These are phyloP conservation scores for Fusarium dimerum DNA, from an alignment of 2,329 filamentous ascomycete species.

Conservation along the genomic window DNA sequence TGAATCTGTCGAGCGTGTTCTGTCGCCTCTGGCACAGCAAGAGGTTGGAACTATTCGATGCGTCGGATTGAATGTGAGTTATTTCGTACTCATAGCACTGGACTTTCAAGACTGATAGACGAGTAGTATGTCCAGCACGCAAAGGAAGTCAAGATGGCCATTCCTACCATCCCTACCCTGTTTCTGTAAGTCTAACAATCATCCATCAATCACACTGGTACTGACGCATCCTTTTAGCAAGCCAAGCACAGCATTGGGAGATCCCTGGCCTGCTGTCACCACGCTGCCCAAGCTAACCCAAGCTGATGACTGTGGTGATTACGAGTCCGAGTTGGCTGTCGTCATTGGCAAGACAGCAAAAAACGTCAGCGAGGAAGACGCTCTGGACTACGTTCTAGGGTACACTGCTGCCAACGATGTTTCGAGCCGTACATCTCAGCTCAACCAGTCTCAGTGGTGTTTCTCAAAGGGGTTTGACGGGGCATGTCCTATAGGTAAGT, in stretches of 20 bases:
- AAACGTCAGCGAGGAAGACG: slow-evolving; percentile 57
- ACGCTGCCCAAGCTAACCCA: slow-evolving; percentile 52
- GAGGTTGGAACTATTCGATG: slow-evolving; percentile 57
- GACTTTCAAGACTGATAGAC: neutral
- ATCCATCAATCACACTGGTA: neutral
- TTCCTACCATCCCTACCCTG: slow-evolving; percentile 56
- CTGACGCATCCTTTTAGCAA: slow-evolving; percentile 36
- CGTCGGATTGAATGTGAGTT: slow-evolving; percentile 54
- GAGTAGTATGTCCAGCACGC: slow-evolving; percentile 36
- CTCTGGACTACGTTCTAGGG: slow-evolving; percentile 60
- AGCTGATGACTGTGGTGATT: slow-evolving; percentile 55
- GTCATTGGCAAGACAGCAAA: slow-evolving; percentile 50
- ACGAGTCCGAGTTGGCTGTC: slow-evolving; percentile 59
- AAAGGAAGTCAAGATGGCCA: slow-evolving; percentile 50
- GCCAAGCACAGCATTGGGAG: slow-evolving; percentile 51
- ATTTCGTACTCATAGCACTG: neutral
- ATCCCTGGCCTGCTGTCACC: slow-evolving; percentile 53
- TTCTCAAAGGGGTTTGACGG: slow-evolving; percentile 61
- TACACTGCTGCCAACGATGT: slow-evolving; percentile 66
- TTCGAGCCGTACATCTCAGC: slow-evolving; percentile 36
- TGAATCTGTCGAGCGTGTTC: slow-evolving; percentile 45
- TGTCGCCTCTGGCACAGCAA: slow-evolving; percentile 40
- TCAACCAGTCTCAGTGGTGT: slow-evolving; percentile 24
- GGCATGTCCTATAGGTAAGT: slow-evolving; percentile 47
- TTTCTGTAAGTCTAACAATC: slow-evolving; percentile 42